Evolutionary conservation across 768 basidiomycete species (phyloP).

Genomic region (Macrolepiota dolichaula): DNA sequence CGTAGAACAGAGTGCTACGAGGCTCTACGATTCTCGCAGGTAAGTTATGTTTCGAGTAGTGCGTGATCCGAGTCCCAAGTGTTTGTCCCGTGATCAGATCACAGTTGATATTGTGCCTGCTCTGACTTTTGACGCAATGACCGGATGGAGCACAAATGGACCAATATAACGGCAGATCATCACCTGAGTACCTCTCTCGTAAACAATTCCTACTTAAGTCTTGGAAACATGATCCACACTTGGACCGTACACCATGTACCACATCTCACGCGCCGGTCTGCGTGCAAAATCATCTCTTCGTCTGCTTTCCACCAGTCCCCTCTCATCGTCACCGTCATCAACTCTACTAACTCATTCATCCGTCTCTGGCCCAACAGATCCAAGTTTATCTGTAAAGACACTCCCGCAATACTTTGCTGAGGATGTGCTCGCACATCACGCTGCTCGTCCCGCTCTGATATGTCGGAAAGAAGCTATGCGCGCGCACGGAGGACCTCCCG

Average conservation of each 20-base stretch:
- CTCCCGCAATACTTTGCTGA: slow-evolving; percentile 59
- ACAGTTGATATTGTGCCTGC: too few species aligned
- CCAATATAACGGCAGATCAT: too few species aligned
- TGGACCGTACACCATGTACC: not conserved
- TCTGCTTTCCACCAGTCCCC: not conserved
- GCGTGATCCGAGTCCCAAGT: too few species aligned
- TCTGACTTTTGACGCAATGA: too few species aligned
- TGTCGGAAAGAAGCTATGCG: slow-evolving; percentile 56
- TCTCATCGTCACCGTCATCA: not conserved
- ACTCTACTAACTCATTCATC: slow-evolving; percentile 39
- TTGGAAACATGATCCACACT: not conserved
- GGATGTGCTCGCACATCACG: slow-evolving; percentile 49
- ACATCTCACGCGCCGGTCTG: slow-evolving; percentile 13
- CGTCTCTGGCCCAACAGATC: slow-evolving; percentile 54
- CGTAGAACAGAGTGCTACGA: too few species aligned
- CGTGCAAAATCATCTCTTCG: not conserved
- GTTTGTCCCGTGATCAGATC: too few species aligned
- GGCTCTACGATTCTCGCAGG: too few species aligned
- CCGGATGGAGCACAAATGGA: too few species aligned
- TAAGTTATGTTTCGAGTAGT: too few species aligned
- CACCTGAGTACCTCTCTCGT: too few species aligned
- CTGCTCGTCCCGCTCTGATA: slow-evolving; percentile 57
- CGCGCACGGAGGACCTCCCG: slow-evolving; percentile 58
- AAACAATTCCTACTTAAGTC: too few species aligned
- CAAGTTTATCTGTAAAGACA: slow-evolving; percentile 53